Evolutionary conservation across 2,329 filamentous ascomycete genomes (phyloP).

Genomic region (Berkeleyomyces rouxiae): DNA sequence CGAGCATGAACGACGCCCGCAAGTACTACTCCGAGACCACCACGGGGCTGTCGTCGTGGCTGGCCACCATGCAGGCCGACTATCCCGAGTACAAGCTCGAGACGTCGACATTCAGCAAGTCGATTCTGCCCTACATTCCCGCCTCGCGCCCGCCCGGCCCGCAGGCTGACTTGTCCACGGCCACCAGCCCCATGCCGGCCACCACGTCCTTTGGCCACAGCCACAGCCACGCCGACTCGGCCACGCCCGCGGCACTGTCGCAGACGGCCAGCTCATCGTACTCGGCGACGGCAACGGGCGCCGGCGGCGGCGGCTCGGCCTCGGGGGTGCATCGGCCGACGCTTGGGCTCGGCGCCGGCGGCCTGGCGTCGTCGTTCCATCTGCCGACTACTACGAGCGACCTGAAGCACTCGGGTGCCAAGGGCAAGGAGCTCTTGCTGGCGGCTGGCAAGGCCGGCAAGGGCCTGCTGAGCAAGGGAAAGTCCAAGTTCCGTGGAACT

Average conservation of each 20-base stretch:
- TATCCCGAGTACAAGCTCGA: conserved; percentile 32
- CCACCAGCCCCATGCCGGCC: neutral
- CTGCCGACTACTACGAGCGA: conserved; percentile 21
- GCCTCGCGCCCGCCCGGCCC: neutral
- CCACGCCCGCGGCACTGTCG: neutral
- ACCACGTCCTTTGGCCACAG: neutral
- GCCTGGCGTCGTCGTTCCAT: conserved; percentile 24
- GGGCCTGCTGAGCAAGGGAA: conserved; percentile 67
- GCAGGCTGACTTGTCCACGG: neutral
- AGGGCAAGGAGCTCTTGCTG: conserved; percentile 78
- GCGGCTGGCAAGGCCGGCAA: conserved; percentile 80
- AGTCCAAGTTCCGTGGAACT: conserved; percentile 58
- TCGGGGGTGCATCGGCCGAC: conserved; percentile 12
- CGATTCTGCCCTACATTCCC: neutral
- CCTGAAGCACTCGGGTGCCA: conserved; percentile 42
- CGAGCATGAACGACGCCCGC: conserved; percentile 8
- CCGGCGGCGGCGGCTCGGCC: neutral
- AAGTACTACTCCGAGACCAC: conserved; percentile 3
- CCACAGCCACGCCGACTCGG: neutral
- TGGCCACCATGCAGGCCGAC: conserved; percentile 16
- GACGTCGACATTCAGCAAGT: conserved; percentile 19
- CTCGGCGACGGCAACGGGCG: neutral
- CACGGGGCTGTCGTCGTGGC: conserved; percentile 6
- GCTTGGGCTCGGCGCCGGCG: conserved; percentile 19
- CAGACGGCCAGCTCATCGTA: neutral